Evolutionary conservation across 1,284 basidiomycete species (phyloP), one percentile per base, ranked within the genome.

Genomic region (Naganishia sp.): DNA sequence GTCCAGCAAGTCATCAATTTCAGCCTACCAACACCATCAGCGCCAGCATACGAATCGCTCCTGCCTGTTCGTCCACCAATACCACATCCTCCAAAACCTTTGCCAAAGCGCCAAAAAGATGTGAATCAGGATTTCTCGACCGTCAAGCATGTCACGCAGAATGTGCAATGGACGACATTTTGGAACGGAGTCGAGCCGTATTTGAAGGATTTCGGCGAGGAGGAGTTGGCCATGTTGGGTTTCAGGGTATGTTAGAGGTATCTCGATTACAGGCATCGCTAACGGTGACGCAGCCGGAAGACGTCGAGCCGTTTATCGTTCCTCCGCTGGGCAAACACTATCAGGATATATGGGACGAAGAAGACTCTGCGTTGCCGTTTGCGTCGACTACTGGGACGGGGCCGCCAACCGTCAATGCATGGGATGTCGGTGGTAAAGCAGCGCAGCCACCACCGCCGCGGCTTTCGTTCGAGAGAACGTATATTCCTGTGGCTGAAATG

Each of bases 321-420:
- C 94, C 94, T 7, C 86, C 88, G 66, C 84, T 95, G 0, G 95
- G 94, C 7, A 83, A 87, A 70, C 93, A 94, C 80, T 98, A 96
- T 75, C 83, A 86, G 31, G 89, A 94, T 62, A 82, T 88, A 1
- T 97, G 94, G 94, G 92, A 93, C 69, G 92, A 95, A 70, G 88
- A 93, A 75, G 94, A 97, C 76, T 83, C 54, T 18, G 84, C 47
- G 1, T 21, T 66, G 42, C 65, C 65, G n/a, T 66, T 66, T 39
- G 47, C 47, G 2, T 7, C 69, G 82, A n/a, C 86, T 6, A 51
- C 35, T n/a, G 21, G 47, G 32, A 28, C 57, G 0, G 57, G 57
- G 6, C 57, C 57, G 10, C 57, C 57, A 32, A 47, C 57, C 1
- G 47, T 61, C 32, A 61, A 61, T 13, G 57, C 32, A 17, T 61